Percentiles rank a stretch among this genome's conserved stretches.
Conservation (phyloP, 2,329 filamentous ascomycete genomes). For the Drechslerella coelobrocha region DNA sequence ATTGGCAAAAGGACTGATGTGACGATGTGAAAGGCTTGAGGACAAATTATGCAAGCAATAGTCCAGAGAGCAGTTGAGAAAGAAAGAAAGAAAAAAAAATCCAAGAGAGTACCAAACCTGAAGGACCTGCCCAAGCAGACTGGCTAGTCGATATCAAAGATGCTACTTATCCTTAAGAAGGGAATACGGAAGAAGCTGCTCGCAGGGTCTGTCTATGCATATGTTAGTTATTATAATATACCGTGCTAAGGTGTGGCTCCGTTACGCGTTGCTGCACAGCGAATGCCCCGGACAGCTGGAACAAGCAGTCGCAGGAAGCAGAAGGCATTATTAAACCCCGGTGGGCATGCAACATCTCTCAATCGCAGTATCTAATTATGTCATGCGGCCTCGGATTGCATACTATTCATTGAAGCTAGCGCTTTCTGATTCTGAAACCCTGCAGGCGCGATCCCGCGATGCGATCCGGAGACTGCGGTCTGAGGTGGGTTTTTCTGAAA, state of each 20-base stretch:
- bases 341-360: too few species aligned
- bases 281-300: conserved; percentile 1
- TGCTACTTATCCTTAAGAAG: neutral
- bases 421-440: conserved; percentile 3
- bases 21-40: too few species aligned
- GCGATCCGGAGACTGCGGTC: too few species aligned
- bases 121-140: conserved; percentile 1
- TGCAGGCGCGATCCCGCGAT: conserved; percentile 1
- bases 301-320: conserved; percentile 8
- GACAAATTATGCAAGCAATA: neutral
- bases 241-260: too few species aligned
- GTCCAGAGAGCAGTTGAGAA: neutral
- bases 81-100: neutral
- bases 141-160: neutral
- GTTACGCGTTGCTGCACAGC: neutral
- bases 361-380: neutral
- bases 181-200: conserved; percentile 2
- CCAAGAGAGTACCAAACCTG: neutral
- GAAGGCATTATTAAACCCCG: neutral
- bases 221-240: too few species aligned
- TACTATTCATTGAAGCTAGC: neutral
- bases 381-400: neutral
- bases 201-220: neutral
- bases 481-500: too few species aligned
- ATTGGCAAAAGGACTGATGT: too few species aligned